phyloP scores from a whole-genome alignment of 2,329 filamentous ascomycete genomes.

The Bisporella sp. region DNA sequence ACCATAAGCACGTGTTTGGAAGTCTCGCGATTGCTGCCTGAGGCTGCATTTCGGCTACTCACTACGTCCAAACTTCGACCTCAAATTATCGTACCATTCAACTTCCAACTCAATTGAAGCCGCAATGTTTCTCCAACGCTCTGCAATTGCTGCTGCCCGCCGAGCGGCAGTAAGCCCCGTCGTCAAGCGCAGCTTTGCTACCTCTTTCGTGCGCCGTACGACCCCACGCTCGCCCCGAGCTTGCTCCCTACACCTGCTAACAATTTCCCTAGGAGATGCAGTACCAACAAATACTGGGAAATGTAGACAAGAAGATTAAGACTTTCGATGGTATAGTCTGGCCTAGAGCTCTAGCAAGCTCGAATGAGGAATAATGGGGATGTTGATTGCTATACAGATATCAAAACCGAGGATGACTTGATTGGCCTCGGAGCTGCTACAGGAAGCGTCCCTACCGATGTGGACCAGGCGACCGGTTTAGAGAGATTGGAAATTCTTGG shows the following conservation, averaged over 20 bases:
- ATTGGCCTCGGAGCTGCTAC: constrained; percentile 72
- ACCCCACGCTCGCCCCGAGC: constrained; percentile 17
- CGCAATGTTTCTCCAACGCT: constrained; percentile 59
- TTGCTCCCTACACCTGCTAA: constrained; percentile 1
- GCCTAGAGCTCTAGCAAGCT: neutral
- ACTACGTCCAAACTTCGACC: neutral
- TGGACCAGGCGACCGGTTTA: constrained; percentile 93
- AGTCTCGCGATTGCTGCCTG: too few relatives aligned
- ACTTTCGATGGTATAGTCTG: constrained; percentile 24
- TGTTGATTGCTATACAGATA: constrained; percentile 49
- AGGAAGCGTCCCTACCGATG: constrained; percentile 84
- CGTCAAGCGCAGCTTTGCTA: constrained; percentile 52
- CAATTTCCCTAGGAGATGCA: constrained; percentile 19
- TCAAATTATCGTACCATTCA: neutral
- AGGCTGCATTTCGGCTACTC: neutral
- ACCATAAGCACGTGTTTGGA: too few relatives aligned
- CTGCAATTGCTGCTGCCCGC: constrained; percentile 53
- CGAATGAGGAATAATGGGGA: neutral
- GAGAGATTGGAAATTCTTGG: constrained; percentile 98
- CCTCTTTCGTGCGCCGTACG: constrained; percentile 55
- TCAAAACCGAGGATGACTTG: constrained; percentile 78
- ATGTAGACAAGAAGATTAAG: constrained; percentile 23
- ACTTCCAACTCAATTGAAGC: constrained; percentile 3
- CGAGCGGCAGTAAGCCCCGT: constrained; percentile 47
- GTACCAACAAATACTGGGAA: constrained; percentile 13